A percentile compares a stretch with the other conserved stretches of the same genome.
phyloP scores from a whole-genome alignment of 352 stramenopile genomes.

The Aphanomyces astaci region DNA sequence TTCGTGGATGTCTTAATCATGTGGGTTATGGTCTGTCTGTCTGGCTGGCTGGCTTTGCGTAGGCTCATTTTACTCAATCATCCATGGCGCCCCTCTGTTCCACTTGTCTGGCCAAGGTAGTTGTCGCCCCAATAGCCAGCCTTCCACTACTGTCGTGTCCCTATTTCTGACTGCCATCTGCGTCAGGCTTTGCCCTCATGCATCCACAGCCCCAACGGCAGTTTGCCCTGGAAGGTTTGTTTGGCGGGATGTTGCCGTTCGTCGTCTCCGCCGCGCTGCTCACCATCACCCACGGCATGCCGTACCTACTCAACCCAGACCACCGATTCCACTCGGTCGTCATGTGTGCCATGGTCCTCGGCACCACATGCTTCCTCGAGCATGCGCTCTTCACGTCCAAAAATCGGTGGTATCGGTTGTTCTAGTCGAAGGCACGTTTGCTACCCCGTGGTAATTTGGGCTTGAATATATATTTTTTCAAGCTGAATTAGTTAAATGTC shows the following conservation, averaged over 20 bases:
- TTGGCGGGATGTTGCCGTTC: slow-evolving; percentile 2
- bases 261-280: slow-evolving; percentile 6
- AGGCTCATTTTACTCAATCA: slow-evolving; percentile 22
- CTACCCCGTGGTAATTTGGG: no score
- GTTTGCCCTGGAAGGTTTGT: slow-evolving; percentile 21
- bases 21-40: background rate
- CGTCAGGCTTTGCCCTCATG: slow-evolving; percentile 8
- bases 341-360: slow-evolving; percentile 2
- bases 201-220: slow-evolving; percentile 18
- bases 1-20: background rate
- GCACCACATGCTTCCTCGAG: slow-evolving; percentile 13
- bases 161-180: no score
- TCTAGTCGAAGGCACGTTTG: no score
- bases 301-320: slow-evolving; percentile 12
- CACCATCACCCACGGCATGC: slow-evolving; percentile 12
- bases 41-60: background rate
- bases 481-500: no score
- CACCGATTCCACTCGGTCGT: slow-evolving; percentile 11
- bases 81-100: slow-evolving; percentile 22
- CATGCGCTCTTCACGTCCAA: slow-evolving; percentile 21
- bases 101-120: slow-evolving; percentile 1
- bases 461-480: no score
- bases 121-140: background rate
- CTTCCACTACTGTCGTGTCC: no score
- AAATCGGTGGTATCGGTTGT: slow-evolving; percentile 21